These are phyloP conservation scores for Microcyclosporella mali DNA, from an alignment of 2,329 filamentous ascomycete genomes.

Conservation along the genomic window DNA sequence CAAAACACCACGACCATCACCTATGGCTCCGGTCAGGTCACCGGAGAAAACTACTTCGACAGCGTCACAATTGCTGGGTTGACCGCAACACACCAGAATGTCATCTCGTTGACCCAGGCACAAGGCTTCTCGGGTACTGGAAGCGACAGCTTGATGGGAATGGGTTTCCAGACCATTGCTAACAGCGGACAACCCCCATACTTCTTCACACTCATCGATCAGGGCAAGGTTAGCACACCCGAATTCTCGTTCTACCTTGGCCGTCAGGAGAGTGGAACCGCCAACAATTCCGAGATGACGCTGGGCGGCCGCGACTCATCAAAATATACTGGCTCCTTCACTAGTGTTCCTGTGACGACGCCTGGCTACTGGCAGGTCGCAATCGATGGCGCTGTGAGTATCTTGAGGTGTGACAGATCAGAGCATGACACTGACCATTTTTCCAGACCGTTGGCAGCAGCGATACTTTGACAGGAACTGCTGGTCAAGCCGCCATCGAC, in stretches of 20 bases:
- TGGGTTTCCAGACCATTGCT: constrained; percentile 20
- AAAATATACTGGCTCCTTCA: constrained; percentile 21
- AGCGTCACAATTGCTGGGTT: constrained; percentile 21
- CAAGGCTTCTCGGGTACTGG: constrained; percentile 20
- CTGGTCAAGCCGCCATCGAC: constrained; percentile 23
- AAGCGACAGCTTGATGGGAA: constrained; percentile 22
- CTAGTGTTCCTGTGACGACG: constrained; percentile 21
- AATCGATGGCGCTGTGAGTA: constrained; percentile 16
- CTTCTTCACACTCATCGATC: constrained; percentile 24
- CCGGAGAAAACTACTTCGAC: constrained; percentile 25
- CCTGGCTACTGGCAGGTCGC: constrained; percentile 26
- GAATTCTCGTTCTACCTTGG: constrained; percentile 29
- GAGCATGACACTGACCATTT: no score
- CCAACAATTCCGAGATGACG: constrained; percentile 20
- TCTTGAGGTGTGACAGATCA: no score
- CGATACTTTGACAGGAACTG: constrained; percentile 8
- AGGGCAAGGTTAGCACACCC: constrained; percentile 18
- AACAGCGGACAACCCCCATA: constrained; percentile 17
- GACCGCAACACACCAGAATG: constrained; percentile 19
- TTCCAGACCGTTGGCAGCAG: constrained; percentile 8
- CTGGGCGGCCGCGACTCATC: constrained; percentile 21
- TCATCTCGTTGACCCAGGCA: constrained; percentile 23
- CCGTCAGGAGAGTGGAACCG: constrained; percentile 17
- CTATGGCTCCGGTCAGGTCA: constrained; percentile 22
- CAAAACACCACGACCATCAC: constrained; percentile 22